phyloP scores from a whole-genome alignment of 805 yeast genomes.

The Jamesozyma rosinii region DNA sequence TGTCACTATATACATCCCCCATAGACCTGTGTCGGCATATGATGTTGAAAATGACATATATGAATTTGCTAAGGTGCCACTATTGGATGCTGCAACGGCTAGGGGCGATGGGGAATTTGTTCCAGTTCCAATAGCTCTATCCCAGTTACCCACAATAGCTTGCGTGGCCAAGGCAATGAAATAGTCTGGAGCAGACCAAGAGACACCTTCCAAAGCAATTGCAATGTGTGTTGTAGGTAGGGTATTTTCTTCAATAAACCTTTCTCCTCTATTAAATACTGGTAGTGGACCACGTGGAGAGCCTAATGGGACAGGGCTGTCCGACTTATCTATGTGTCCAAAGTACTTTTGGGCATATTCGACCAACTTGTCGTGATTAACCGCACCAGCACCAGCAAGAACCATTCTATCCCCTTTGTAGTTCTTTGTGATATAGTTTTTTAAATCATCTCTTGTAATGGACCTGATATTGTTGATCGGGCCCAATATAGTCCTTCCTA shows the following conservation, averaged over 20 bases:
- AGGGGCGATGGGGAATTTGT: slow-evolving; percentile 79
- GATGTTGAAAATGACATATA: slow-evolving; percentile 95
- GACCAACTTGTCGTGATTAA: slow-evolving; percentile 78
- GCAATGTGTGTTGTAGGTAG: slow-evolving; percentile 88
- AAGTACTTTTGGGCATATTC: slow-evolving; percentile 66
- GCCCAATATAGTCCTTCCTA: slow-evolving; percentile 94
- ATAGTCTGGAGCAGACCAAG: slow-evolving; percentile 94
- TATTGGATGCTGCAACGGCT: slow-evolving; percentile 48
- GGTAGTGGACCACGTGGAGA: slow-evolving; percentile 57
- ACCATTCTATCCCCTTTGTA: slow-evolving; percentile 97
- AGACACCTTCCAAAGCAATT: slow-evolving; percentile 92
- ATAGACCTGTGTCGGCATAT: slow-evolving; percentile 92
- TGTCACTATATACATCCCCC: slow-evolving; percentile 91
- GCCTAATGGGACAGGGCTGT: slow-evolving; percentile 60
- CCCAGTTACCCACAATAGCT: slow-evolving; percentile 97
- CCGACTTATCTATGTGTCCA: slow-evolving; percentile 49
- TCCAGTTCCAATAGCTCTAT: slow-evolving; percentile 79
- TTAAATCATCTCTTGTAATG: slow-evolving; percentile 67
- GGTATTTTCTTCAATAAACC: slow-evolving; percentile 70
- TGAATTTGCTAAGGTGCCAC: slow-evolving; percentile 69
- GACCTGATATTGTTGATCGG: slow-evolving; percentile 82
- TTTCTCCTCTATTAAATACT: slow-evolving; percentile 75
- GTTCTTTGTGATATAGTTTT: slow-evolving; percentile 70
- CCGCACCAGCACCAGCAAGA: slow-evolving; percentile 92
- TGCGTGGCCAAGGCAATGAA: slow-evolving; percentile 93